A percentile compares a stretch with the other conserved stretches of the same genome.
These are phyloP conservation scores for Lachnellula arida DNA, from an alignment of 2,329 filamentous ascomycete genomes.

Conservation along the genomic window DNA sequence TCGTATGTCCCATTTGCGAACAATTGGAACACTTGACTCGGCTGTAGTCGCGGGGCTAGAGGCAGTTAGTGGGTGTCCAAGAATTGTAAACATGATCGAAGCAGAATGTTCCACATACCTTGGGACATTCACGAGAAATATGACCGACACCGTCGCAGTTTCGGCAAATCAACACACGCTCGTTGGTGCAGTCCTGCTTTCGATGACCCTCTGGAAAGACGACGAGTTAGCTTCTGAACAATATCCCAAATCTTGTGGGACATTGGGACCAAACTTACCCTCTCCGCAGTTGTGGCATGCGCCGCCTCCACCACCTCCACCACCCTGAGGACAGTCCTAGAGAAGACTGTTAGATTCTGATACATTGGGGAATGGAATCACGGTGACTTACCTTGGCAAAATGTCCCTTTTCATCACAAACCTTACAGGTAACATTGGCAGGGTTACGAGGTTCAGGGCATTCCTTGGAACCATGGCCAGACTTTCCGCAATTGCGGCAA, in stretches of 20 bases:
- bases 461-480: constrained; percentile 31
- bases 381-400: constrained; percentile 60
- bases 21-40: constrained; percentile 57
- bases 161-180: constrained; percentile 33
- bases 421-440: constrained; percentile 36
- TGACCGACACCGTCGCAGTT: constrained; percentile 54
- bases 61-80: constrained; percentile 1
- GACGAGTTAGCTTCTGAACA: background rate
- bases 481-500: constrained; percentile 61
- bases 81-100: background rate
- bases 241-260: background rate
- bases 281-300: constrained; percentile 38
- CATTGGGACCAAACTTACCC: background rate
- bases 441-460: constrained; percentile 49
- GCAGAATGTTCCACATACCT: background rate
- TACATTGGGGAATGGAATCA: constrained; percentile 33
- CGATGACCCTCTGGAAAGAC: constrained; percentile 11
- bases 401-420: constrained; percentile 45
- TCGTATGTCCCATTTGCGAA: constrained; percentile 39
- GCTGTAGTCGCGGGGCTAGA: constrained; percentile 35
- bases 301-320: constrained; percentile 45
- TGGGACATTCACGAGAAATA: background rate
- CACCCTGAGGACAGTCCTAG: constrained; percentile 58
- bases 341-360: background rate
- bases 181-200: constrained; percentile 29